Evolutionary conservation across 2,329 filamentous ascomycete genomes (phyloP).

Genomic region (Chaetothyriales sp.): DNA sequence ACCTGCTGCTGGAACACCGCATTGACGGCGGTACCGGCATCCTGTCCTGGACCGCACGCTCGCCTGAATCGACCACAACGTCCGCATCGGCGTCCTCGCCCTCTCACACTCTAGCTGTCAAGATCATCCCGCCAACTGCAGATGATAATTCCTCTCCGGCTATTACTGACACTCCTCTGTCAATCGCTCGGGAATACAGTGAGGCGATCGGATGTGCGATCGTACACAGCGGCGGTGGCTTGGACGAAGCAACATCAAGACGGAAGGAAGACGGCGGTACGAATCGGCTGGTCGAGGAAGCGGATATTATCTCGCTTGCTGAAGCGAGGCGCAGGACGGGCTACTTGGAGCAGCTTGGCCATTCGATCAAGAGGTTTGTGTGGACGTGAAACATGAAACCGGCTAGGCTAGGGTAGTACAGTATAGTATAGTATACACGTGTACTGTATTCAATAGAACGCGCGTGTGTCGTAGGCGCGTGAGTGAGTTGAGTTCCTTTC

Average conservation of each 20-base stretch:
- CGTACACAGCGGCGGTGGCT: no score
- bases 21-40: slow-evolving; percentile 26
- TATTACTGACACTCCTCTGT: slow-evolving; percentile 18
- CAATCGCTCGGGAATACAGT: slow-evolving; percentile 49
- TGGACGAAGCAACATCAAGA: no score
- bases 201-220: slow-evolving; percentile 60
- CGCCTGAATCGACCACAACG: slow-evolving; percentile 2
- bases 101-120: slow-evolving; percentile 29
- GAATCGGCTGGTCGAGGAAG: slow-evolving; percentile 33
- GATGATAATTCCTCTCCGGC: slow-evolving; percentile 1
- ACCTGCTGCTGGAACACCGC: slow-evolving; percentile 7
- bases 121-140: slow-evolving; percentile 22
- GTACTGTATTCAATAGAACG: no score
- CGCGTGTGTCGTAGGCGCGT: no score
- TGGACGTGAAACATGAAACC: slow-evolving; percentile 42
- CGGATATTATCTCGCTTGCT: slow-evolving; percentile 64
- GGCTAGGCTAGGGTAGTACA: no score
- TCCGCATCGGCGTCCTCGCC: no score
- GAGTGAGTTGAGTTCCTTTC: no score
- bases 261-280: no score
- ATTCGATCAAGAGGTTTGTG: slow-evolving; percentile 84
- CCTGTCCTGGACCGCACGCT: slow-evolving; percentile 25
- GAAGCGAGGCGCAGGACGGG: slow-evolving; percentile 82
- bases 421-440: no score
- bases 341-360: slow-evolving; percentile 69